These are phyloP conservation scores for Jatropha curcas DNA, from an alignment of 345 rosid genomes.

Conservation along the genomic window DNA sequence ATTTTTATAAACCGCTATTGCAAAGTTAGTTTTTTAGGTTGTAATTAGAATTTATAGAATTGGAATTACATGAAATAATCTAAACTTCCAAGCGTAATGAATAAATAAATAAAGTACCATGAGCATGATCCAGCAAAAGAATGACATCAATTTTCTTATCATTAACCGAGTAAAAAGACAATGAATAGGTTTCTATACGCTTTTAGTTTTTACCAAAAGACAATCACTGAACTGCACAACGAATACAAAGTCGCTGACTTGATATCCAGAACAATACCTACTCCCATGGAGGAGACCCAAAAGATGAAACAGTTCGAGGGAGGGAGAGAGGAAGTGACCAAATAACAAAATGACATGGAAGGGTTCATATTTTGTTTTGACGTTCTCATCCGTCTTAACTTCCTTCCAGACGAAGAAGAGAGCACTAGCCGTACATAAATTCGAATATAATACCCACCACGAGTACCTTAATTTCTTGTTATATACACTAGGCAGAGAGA, in stretches of 20 bases:
- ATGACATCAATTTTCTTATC: too few relatives aligned
- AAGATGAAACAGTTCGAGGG: slow-evolving; percentile 8
- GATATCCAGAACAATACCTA: background rate
- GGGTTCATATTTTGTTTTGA: too few relatives aligned
- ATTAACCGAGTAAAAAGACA: background rate
- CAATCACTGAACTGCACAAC: slow-evolving; percentile 20
- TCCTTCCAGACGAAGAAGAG: background rate
- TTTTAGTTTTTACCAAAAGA: background rate
- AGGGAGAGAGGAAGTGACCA: background rate
- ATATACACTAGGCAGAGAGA: slow-evolving; percentile 16
- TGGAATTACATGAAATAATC: too few relatives aligned
- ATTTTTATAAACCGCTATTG: too few relatives aligned
- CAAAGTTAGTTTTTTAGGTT: too few relatives aligned
- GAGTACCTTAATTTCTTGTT: slow-evolving; percentile 19
- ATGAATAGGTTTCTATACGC: slow-evolving; percentile 4
- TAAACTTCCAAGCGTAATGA: too few relatives aligned
- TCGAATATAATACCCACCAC: background rate
- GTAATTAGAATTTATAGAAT: too few relatives aligned
- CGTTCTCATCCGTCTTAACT: background rate
- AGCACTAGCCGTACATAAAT: background rate
- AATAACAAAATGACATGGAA: background rate
- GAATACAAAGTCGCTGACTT: background rate
- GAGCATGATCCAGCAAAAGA: too few relatives aligned
- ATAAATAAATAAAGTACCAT: too few relatives aligned
- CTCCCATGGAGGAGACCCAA: background rate